These are phyloP conservation scores for Cynanchum wilfordii DNA, from an alignment of 257 asterid genomes.

Conservation along the genomic window DNA sequence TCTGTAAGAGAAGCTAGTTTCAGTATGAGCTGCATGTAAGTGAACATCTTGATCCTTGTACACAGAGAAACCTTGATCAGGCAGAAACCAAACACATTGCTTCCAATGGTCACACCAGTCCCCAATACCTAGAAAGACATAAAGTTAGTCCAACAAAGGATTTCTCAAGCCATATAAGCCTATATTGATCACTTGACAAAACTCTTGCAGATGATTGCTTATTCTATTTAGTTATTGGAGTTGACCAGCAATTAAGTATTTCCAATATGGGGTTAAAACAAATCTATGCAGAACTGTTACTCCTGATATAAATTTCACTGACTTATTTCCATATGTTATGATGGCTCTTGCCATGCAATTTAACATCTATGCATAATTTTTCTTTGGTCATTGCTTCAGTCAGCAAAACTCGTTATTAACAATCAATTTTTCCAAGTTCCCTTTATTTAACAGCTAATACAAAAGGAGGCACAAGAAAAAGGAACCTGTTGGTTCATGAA, in stretches of 20 bases:
- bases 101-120: constrained; percentile 99
- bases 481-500: background rate
- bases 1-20: constrained; percentile 55
- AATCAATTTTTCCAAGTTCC: background rate
- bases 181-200: background rate
- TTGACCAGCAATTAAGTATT: background rate
- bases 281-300: background rate
- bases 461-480: background rate
- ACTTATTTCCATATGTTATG: background rate
- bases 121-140: constrained; percentile 42
- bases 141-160: background rate
- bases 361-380: background rate
- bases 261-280: background rate
- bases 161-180: too few relatives aligned
- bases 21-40: constrained; percentile 58
- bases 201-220: background rate
- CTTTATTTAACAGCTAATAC: background rate
- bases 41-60: constrained; percentile 51
- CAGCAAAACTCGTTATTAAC: background rate
- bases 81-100: constrained; percentile 82
- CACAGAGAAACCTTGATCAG: constrained; percentile 49
- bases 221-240: background rate
- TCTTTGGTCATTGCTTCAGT: background rate
- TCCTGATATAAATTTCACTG: background rate
- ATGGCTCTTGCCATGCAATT: background rate